phyloP scores from a whole-genome alignment of 1,139 yeast species.

The Lodderomyces beijingensis region DNA sequence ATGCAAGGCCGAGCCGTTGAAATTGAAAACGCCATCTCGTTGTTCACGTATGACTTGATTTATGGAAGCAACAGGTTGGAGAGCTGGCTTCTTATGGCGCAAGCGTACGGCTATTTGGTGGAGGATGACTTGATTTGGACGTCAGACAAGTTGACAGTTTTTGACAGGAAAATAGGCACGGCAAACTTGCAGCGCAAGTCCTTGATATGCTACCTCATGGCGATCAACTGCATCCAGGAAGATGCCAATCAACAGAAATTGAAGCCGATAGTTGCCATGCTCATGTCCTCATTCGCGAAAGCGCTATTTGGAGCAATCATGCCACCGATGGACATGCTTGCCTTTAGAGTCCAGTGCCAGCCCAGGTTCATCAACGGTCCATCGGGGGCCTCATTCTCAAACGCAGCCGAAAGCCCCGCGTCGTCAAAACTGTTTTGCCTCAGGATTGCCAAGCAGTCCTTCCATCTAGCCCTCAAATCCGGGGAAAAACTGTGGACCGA shows the following conservation, averaged over 20 bases:
- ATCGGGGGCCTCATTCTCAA: slow-evolving; percentile 22
- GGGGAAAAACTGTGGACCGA: slow-evolving; percentile 58
- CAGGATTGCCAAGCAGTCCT: slow-evolving; percentile 33
- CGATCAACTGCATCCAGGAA: slow-evolving; percentile 46
- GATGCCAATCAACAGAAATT: slow-evolving; percentile 16
- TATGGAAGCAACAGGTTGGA: slow-evolving; percentile 70
- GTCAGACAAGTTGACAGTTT: slow-evolving; percentile 70
- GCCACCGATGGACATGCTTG: slow-evolving; percentile 66
- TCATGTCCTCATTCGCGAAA: slow-evolving; percentile 57
- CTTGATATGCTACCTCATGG: slow-evolving; percentile 71
- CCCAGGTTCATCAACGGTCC: slow-evolving; percentile 31
- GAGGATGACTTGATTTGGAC: slow-evolving; percentile 92
- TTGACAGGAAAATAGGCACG: slow-evolving; percentile 58
- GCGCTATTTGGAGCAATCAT: slow-evolving; percentile 58
- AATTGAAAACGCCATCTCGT: slow-evolving; percentile 64
- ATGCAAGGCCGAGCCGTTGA: slow-evolving; percentile 82
- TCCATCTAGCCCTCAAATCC: slow-evolving; percentile 42
- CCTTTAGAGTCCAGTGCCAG: slow-evolving; percentile 37
- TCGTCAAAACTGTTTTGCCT: slow-evolving; percentile 26
- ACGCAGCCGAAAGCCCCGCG: slow-evolving; percentile 19
- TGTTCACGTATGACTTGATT: slow-evolving; percentile 62
- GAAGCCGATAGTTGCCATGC: slow-evolving; percentile 35
- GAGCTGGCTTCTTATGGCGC: slow-evolving; percentile 83
- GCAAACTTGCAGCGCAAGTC: slow-evolving; percentile 69
- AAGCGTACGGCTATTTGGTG: slow-evolving; percentile 70